Conservation (phyloP, 2,329 filamentous ascomycete genomes). For the Colletotrichum cuscutae region DNA sequence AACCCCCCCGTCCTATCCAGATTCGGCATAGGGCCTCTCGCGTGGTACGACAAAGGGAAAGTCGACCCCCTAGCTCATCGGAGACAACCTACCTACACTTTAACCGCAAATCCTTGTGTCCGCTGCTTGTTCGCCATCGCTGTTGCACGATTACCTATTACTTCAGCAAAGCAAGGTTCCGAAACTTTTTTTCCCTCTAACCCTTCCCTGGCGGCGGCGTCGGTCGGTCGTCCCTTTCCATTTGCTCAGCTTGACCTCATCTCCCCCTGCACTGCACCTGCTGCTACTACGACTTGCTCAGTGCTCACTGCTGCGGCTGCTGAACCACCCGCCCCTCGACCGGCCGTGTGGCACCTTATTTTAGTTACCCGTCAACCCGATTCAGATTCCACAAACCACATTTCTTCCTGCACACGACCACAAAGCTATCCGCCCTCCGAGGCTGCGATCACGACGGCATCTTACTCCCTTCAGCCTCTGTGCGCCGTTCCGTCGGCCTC, state of each 20-base stretch:
- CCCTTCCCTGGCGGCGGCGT: neutral
- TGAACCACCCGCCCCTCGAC: conserved; percentile 21
- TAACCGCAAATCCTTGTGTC: neutral
- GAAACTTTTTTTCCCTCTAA: conserved; percentile 21
- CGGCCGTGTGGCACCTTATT: conserved; percentile 34
- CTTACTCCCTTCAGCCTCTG: conserved; percentile 14
- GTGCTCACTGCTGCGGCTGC: neutral
- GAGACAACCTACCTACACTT: conserved; percentile 3
- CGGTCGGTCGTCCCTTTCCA: neutral
- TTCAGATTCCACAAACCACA: conserved; percentile 30
- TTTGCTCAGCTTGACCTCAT: conserved; percentile 7
- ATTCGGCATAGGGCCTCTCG: conserved; percentile 11
- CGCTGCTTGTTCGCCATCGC: conserved; percentile 5
- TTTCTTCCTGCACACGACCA: conserved; percentile 28
- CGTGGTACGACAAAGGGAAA: conserved; percentile 10
- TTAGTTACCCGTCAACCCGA: conserved; percentile 34
- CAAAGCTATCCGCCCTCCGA: conserved; percentile 27
- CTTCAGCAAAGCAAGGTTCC: conserved; percentile 34
- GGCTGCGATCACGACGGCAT: conserved; percentile 27
- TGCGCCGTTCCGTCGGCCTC: conserved; percentile 16
- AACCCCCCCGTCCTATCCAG: conserved; percentile 3
- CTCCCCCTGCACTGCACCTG: neutral
- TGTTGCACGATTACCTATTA: conserved; percentile 5
- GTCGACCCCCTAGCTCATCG: conserved; percentile 7
- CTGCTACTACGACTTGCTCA: neutral